phyloP scores from a whole-genome alignment of 2,329 filamentous ascomycete genomes.

The Botrytis pseudocinerea region DNA sequence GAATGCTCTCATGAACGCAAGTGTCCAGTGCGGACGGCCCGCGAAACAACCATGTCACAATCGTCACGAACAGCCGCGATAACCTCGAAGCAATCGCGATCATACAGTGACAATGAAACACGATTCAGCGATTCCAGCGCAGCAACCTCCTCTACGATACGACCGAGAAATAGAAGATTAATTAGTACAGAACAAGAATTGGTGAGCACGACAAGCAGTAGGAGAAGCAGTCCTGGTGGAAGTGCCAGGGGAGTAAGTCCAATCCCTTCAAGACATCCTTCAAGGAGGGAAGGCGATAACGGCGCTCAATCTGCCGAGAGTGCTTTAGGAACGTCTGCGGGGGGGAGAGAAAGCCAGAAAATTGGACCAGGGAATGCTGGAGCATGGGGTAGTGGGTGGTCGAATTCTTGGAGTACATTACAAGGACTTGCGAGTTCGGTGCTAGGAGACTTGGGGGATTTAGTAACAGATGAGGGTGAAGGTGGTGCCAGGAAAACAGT shows the following conservation, averaged over 20 bases:
- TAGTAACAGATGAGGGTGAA: slow-evolving; percentile 28
- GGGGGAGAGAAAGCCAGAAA: slow-evolving; percentile 10
- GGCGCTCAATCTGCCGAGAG: slow-evolving; percentile 9
- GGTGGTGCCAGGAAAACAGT: slow-evolving; percentile 18
- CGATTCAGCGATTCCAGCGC: slow-evolving; percentile 16
- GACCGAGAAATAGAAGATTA: slow-evolving; percentile 38
- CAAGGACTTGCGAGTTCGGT: slow-evolving; percentile 41
- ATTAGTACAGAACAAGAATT: slow-evolving; percentile 39
- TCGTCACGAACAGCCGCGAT: slow-evolving; percentile 28
- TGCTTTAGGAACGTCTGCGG: slow-evolving; percentile 11
- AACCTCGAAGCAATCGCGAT: slow-evolving; percentile 24
- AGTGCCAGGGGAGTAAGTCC: slow-evolving; percentile 52
- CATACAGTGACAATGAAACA: slow-evolving; percentile 20
- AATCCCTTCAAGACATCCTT: slow-evolving; percentile 48
- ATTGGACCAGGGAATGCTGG: slow-evolving; percentile 18
- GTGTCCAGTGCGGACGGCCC: slow-evolving; percentile 32
- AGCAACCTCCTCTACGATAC: slow-evolving; percentile 30
- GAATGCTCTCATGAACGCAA: slow-evolving; percentile 33
- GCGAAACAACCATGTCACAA: slow-evolving; percentile 28
- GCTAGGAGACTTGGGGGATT: slow-evolving; percentile 31
- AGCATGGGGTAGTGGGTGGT: slow-evolving; percentile 32
- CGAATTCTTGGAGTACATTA: slow-evolving; percentile 38
- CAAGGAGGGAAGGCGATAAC: slow-evolving; percentile 20
- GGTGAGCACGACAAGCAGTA: slow-evolving; percentile 35
- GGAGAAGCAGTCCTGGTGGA: slow-evolving; percentile 39